A percentile compares a stretch with the other conserved stretches of the same genome.
Evolutionary conservation across 257 asterid species (phyloP).

Genomic region (Vinca minor): DNA sequence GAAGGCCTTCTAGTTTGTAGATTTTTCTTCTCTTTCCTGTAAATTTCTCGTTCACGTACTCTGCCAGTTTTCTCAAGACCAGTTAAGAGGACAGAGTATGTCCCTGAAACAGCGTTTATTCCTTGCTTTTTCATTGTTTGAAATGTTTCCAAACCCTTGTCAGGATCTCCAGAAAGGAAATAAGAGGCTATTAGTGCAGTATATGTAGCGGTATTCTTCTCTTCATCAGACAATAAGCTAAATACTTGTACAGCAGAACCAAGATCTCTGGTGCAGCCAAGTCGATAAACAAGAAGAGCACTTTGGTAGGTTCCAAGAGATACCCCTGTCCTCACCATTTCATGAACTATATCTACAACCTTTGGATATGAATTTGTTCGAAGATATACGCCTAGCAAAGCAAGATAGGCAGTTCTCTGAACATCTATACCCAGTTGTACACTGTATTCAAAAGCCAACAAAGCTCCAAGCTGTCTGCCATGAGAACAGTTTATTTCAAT

Average conservation of each 20-base stretch:
- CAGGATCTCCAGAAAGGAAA: conserved; percentile 47
- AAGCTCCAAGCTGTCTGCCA: conserved; percentile 46
- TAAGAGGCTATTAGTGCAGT: conserved; percentile 61
- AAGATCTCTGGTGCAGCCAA: conserved; percentile 49
- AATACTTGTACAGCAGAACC: conserved; percentile 53
- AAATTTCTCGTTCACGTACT: conserved; percentile 33
- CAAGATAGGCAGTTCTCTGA: conserved; percentile 48
- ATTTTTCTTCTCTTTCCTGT: conserved; percentile 51
- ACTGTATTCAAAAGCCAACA: conserved; percentile 50
- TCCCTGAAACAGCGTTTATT: conserved; percentile 41
- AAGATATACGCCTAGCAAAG: conserved; percentile 51
- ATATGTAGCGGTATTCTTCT: conserved; percentile 58
- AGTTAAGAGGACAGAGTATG: conserved; percentile 44
- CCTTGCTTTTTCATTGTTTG: conserved; percentile 46
- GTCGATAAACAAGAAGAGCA: conserved; percentile 54
- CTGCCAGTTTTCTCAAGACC: conserved; percentile 61
- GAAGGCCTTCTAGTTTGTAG: conserved; percentile 28
- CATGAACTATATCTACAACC: conserved; percentile 49
- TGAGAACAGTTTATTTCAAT: conserved; percentile 41
- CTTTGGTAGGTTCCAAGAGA: conserved; percentile 61
- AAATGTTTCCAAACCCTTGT: conserved; percentile 51
- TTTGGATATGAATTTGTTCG: conserved; percentile 46
- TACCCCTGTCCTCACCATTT: conserved; percentile 44
- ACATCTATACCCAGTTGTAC: conserved; percentile 38
- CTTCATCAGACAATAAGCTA: conserved; percentile 43